A percentile compares a stretch with the other conserved stretches of the same genome.
Conservation (phyloP, 305 asterid species). For the Euphrasia arctica region DNA sequence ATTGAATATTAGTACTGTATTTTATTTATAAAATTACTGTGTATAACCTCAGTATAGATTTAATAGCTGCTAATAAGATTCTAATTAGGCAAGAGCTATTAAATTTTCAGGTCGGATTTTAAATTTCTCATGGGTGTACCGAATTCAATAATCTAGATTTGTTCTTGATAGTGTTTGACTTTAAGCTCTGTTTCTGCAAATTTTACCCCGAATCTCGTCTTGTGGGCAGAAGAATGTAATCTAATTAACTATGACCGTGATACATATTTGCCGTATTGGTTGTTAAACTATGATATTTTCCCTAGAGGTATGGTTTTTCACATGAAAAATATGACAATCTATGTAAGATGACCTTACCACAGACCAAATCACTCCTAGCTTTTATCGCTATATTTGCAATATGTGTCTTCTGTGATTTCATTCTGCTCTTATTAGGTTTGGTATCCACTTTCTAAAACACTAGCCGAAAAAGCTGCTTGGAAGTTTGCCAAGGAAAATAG, state of each 20-base stretch:
- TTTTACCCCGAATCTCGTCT: conserved; percentile 13
- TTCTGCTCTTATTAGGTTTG: conserved; percentile 52
- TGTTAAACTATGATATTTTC: not conserved
- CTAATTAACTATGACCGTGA: not conserved
- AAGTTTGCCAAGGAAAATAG: conserved; percentile 69
- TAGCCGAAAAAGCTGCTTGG: conserved; percentile 95
- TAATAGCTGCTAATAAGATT: no score
- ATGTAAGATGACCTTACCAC: no score
- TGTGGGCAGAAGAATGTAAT: not conserved
- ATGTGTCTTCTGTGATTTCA: not conserved
- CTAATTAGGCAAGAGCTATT: not conserved
- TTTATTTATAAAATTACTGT: not conserved
- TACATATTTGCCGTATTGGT: no score
- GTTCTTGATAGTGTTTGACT: not conserved
- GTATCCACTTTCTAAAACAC: conserved; percentile 86
- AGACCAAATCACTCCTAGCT: conserved; percentile 1
- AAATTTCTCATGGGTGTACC: not conserved
- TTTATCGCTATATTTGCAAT: not conserved
- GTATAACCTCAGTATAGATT: no score
- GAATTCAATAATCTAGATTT: not conserved
- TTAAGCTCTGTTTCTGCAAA: not conserved
- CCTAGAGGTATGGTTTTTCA: no score
- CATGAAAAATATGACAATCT: no score
- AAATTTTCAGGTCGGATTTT: not conserved
- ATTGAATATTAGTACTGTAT: not conserved